Conservation (phyloP, 169 alveolate genomes). For the Blepharisma undulans region DNA sequence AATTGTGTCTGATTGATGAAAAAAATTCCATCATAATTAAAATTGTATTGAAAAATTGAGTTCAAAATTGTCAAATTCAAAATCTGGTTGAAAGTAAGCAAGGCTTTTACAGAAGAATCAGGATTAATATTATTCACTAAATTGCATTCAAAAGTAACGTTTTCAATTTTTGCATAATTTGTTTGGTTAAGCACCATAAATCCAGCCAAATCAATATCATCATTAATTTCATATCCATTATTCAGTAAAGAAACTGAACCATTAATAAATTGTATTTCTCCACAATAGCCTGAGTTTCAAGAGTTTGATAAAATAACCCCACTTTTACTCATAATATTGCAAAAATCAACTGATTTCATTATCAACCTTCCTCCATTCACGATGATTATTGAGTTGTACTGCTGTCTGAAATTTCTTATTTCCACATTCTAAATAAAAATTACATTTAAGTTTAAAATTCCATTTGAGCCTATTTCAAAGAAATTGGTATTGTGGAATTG, state of each 20-base stretch:
- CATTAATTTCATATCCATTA: slow-evolving; percentile 3
- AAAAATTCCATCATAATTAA: no score
- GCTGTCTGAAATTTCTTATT: neutral
- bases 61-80: no score
- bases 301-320: neutral
- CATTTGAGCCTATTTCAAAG: neutral
- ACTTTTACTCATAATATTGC: neutral
- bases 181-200: no score
- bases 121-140: no score
- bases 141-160: no score
- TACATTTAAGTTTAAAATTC: neutral
- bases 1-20: no score
- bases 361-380: neutral
- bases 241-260: neutral
- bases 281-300: neutral
- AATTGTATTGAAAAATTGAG: no score
- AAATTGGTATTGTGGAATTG: neutral
- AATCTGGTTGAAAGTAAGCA: no score
- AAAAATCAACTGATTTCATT: neutral
- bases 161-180: no score
- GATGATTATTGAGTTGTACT: neutral
- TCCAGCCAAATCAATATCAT: no score
- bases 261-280: neutral
- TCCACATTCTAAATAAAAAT: neutral
- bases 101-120: no score